Evolutionary conservation across 2,329 filamentous ascomycete genomes (phyloP).

Genomic region (Phialocephala sp.): DNA sequence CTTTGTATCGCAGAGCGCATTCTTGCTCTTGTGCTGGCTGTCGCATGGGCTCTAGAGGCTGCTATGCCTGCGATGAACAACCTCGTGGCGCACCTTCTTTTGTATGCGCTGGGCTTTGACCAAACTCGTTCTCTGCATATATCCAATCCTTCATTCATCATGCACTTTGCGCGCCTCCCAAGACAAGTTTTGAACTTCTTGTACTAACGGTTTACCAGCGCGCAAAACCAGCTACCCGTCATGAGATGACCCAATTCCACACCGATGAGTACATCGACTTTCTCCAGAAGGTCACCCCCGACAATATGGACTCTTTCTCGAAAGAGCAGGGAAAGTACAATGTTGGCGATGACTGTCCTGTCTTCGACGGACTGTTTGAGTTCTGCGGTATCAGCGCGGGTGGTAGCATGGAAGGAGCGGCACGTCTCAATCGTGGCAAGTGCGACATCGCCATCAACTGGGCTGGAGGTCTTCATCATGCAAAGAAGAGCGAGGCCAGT

Average conservation of each 20-base stretch:
- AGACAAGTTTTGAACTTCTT: background rate
- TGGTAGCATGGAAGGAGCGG: slow-evolving; percentile 91
- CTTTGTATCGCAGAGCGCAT: background rate
- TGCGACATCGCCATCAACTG: slow-evolving; percentile 98
- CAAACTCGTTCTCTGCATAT: too few species aligned
- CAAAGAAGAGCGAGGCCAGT: slow-evolving; percentile 94
- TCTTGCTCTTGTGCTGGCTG: background rate
- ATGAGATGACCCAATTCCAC: slow-evolving; percentile 94
- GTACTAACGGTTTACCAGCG: slow-evolving; percentile 55
- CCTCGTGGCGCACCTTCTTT: background rate
- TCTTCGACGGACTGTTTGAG: slow-evolving; percentile 97
- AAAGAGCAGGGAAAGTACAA: slow-evolving; percentile 95
- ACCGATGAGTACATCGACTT: slow-evolving; percentile 96
- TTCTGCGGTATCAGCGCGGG: slow-evolving; percentile 96
- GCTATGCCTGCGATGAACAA: background rate
- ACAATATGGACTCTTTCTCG: slow-evolving; percentile 95
- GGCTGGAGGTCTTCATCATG: slow-evolving; percentile 96
- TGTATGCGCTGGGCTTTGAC: too few species aligned
- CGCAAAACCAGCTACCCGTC: slow-evolving; percentile 83
- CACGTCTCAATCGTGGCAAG: slow-evolving; percentile 86
- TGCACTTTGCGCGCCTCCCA: background rate
- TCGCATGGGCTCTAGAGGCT: background rate
- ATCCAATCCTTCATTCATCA: too few species aligned
- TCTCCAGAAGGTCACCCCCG: slow-evolving; percentile 90
- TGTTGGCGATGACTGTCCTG: slow-evolving; percentile 94